Evolutionary conservation across 2,329 filamentous ascomycete genomes (phyloP).

Genomic region (Phialophora tarda): DNA sequence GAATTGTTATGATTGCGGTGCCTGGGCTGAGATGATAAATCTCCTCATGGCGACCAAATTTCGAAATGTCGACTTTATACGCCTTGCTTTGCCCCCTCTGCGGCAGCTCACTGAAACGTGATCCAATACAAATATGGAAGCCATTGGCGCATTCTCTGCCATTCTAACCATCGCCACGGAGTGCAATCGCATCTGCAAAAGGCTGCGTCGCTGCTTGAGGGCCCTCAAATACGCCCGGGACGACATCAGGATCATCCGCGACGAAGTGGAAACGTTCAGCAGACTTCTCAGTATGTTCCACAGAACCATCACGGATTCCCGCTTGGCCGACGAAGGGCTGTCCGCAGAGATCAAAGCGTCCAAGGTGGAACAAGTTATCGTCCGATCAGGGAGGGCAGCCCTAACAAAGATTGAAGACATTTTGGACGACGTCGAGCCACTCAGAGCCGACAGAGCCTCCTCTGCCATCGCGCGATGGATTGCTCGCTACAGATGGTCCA

Average conservation of each 20-base stretch:
- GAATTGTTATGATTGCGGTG: neutral
- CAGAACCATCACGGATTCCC: slow-evolving; percentile 10
- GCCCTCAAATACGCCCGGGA: neutral
- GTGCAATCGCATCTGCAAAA: slow-evolving; percentile 5
- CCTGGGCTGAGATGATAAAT: neutral
- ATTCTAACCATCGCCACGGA: neutral
- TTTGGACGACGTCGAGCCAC: neutral
- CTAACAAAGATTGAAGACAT: neutral
- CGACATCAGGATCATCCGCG: neutral
- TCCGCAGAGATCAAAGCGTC: slow-evolving; percentile 7
- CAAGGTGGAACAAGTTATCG: slow-evolving; percentile 10
- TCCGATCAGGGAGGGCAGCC: slow-evolving; percentile 9
- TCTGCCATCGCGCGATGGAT: neutral
- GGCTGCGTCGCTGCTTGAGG: neutral
- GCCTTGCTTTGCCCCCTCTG: neutral
- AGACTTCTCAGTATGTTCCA: neutral
- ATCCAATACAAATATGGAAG: neutral
- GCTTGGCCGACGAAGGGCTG: slow-evolving; percentile 10
- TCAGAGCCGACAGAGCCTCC: slow-evolving; percentile 7
- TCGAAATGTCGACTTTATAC: slow-evolving; percentile 7
- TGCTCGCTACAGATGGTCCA: slow-evolving; percentile 12
- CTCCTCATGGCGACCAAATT: neutral
- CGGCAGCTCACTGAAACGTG: neutral
- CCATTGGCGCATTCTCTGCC: slow-evolving; percentile 1
- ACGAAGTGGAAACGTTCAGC: slow-evolving; percentile 4